These are phyloP conservation scores for Cenchrus americanus DNA, from an alignment of 176 grass and related monocot genomes.

Conservation along the genomic window DNA sequence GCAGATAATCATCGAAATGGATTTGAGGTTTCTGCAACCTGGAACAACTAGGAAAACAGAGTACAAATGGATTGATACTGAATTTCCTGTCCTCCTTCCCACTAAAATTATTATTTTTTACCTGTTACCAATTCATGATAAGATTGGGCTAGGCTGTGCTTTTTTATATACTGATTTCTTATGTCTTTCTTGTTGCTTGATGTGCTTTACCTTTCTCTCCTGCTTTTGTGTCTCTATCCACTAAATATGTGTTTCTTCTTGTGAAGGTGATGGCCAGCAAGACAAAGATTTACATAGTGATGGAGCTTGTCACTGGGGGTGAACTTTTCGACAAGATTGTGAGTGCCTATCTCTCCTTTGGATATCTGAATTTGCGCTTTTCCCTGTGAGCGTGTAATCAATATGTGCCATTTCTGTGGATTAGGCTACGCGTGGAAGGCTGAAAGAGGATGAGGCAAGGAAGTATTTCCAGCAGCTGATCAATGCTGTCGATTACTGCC, in stretches of 20 bases:
- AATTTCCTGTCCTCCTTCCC: neutral
- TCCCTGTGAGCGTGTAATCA: conserved; percentile 7
- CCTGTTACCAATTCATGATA: neutral
- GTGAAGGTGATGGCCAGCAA: conserved; percentile 97
- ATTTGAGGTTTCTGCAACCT: conserved; percentile 6
- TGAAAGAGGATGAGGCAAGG: conserved; percentile 95
- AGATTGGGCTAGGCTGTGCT: neutral
- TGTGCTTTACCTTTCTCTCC: conserved; percentile 20
- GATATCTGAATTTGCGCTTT: conserved; percentile 13
- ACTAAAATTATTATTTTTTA: neutral
- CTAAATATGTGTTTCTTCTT: conserved; percentile 1
- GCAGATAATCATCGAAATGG: neutral
- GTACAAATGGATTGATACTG: neutral
- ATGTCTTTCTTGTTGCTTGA: neutral
- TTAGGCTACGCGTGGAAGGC: conserved; percentile 76
- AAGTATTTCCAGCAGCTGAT: conserved; percentile 98
- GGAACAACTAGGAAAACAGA: neutral
- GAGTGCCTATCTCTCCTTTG: conserved; percentile 21
- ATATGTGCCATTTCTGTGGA: neutral
- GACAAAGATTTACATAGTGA: conserved; percentile 97
- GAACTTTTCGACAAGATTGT: conserved; percentile 98
- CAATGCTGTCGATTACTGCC: conserved; percentile 98
- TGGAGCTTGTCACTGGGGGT: conserved; percentile 90
- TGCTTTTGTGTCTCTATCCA: conserved; percentile 21
- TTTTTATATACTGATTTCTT: neutral